phyloP scores from a whole-genome alignment of 2,329 filamentous ascomycete genomes.

The Zelopaecilomyces penicillatus region DNA sequence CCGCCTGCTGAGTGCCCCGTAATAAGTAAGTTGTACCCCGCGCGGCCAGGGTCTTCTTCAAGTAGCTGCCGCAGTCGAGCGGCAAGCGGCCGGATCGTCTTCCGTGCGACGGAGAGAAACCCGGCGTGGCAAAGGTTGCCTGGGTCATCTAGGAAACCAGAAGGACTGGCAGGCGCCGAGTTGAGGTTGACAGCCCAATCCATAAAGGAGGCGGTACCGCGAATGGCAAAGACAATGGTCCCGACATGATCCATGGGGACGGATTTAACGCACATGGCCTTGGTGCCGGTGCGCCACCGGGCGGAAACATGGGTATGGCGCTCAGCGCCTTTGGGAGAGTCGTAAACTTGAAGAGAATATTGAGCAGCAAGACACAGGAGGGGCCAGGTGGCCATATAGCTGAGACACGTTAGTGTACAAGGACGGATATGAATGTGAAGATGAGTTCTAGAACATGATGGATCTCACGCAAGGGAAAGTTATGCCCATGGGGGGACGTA shows the following conservation, averaged over 20 bases:
- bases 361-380: slow-evolving; percentile 71
- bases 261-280: slow-evolving; percentile 78
- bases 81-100: slow-evolving; percentile 68
- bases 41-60: slow-evolving; percentile 53
- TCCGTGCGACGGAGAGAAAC: slow-evolving; percentile 66
- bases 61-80: slow-evolving; percentile 60
- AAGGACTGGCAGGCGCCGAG: slow-evolving; percentile 55
- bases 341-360: slow-evolving; percentile 69
- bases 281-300: slow-evolving; percentile 66
- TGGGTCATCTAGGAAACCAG: slow-evolving; percentile 66
- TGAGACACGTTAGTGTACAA: slow-evolving; percentile 19
- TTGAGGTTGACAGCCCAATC: slow-evolving; percentile 84
- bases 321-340: slow-evolving; percentile 49
- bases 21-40: slow-evolving; percentile 63
- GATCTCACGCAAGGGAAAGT: background rate
- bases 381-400: slow-evolving; percentile 67
- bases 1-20: slow-evolving; percentile 84
- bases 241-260: slow-evolving; percentile 69
- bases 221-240: slow-evolving; percentile 75
- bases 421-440: background rate
- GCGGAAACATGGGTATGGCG: slow-evolving; percentile 61
- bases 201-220: slow-evolving; percentile 70
- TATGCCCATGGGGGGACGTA: background rate
- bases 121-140: slow-evolving; percentile 74
- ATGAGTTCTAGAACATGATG: background rate